Evolutionary conservation across 371 early-diverging fungal species (phyloP).

Genomic region (Rhizomucor pusillus): DNA sequence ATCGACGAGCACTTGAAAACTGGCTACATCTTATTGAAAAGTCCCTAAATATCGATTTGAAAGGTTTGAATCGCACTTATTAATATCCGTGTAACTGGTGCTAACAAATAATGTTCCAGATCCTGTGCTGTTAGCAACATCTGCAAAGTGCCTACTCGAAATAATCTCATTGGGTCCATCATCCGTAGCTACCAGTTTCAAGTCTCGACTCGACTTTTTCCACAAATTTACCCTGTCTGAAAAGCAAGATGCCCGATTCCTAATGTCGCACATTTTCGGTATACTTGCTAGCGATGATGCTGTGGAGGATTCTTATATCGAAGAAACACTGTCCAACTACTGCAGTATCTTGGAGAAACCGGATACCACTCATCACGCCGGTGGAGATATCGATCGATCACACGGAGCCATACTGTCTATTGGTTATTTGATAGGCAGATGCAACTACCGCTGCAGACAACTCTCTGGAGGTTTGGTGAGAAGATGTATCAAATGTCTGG

Average conservation of each 20-base stretch:
- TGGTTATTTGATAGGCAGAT: constrained; percentile 66
- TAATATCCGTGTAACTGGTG: constrained; percentile 1
- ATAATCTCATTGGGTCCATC: constrained; percentile 72
- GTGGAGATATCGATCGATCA: constrained; percentile 43
- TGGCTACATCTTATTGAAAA: constrained; percentile 59
- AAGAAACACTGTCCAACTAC: constrained; percentile 39
- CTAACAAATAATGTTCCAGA: constrained; percentile 28
- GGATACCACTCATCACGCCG: constrained; percentile 20
- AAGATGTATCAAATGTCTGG: constrained; percentile 39
- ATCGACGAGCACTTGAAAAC: constrained; percentile 33
- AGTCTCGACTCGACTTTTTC: constrained; percentile 58
- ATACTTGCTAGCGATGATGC: constrained; percentile 62
- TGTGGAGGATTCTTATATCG: constrained; percentile 21
- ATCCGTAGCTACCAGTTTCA: constrained; percentile 56
- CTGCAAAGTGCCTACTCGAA: constrained; percentile 70
- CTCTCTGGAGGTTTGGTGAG: constrained; percentile 31
- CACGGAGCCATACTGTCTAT: constrained; percentile 72
- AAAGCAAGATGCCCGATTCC: constrained; percentile 61
- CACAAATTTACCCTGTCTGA: constrained; percentile 60
- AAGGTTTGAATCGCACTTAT: constrained; percentile 23
- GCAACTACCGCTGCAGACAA: constrained; percentile 56
- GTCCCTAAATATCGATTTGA: constrained; percentile 40
- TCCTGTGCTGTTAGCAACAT: constrained; percentile 59
- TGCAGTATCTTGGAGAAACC: constrained; percentile 27
- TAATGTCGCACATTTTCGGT: constrained; percentile 74